A percentile compares a stretch with the other conserved stretches of the same genome.
phyloP scores from a whole-genome alignment of 2,329 filamentous ascomycete genomes.

The Zymoseptoria brevis region DNA sequence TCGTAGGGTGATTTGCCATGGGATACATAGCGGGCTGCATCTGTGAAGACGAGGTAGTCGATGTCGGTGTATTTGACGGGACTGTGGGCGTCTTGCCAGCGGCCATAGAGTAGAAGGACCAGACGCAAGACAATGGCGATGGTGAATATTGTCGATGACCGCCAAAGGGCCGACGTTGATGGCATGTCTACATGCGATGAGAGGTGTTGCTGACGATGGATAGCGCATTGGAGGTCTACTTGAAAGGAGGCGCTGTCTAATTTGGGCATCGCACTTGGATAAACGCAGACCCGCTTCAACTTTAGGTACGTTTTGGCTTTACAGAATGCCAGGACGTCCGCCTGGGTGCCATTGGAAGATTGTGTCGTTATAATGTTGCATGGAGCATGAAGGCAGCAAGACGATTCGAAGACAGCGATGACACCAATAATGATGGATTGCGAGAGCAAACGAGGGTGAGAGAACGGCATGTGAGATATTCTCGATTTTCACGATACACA shows the following conservation, averaged over 20 bases:
- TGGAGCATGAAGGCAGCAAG: neutral
- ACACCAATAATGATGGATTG: no score
- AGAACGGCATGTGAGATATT: no score
- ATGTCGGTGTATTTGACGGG: constrained; percentile 98
- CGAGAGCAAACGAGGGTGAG: no score
- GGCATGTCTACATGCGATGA: neutral
- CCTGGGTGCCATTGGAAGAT: no score
- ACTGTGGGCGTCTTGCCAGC: constrained; percentile 86
- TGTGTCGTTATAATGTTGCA: no score
- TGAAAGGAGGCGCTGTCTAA: neutral
- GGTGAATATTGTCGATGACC: constrained; percentile 34
- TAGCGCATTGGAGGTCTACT: neutral
- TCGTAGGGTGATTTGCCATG: constrained; percentile 68
- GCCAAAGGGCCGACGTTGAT: constrained; percentile 11
- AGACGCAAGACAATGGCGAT: constrained; percentile 56
- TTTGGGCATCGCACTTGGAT: neutral
- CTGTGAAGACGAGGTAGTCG: constrained; percentile 97
- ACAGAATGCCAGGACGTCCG: neutral
- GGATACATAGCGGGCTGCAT: constrained; percentile 72
- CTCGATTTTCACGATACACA: no score
- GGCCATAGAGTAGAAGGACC: constrained; percentile 73
- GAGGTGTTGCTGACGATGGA: neutral
- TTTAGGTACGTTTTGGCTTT: neutral
- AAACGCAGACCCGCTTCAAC: neutral
- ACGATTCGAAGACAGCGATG: no score